phyloP scores from a whole-genome alignment of 176 grass and related monocot species.

The Secale cereale region DNA sequence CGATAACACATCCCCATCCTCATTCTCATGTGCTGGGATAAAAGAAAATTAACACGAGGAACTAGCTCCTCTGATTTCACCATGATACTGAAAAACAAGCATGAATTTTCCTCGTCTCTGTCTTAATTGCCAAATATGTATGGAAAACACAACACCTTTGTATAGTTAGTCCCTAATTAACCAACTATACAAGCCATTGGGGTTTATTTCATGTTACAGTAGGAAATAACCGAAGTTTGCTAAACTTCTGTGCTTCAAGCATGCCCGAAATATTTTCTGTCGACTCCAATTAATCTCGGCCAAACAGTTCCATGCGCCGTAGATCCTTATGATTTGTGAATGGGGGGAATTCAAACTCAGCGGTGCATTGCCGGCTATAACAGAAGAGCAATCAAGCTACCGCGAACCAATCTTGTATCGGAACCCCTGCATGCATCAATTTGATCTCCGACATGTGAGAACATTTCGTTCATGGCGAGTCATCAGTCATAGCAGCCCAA shows the following conservation, averaged over 20 bases:
- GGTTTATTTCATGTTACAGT: background rate
- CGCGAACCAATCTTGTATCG: background rate
- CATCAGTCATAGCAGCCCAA: conserved; percentile 51
- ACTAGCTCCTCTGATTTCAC: too few relatives aligned
- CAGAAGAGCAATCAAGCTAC: background rate
- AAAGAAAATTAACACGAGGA: too few relatives aligned
- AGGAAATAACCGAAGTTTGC: background rate
- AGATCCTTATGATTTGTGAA: background rate
- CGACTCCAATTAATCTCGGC: background rate
- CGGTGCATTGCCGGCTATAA: background rate
- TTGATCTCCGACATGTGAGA: background rate
- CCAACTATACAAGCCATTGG: background rate
- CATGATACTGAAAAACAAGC: too few relatives aligned
- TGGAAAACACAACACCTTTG: background rate
- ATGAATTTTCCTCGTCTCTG: background rate
- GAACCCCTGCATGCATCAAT: background rate
- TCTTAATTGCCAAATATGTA: background rate
- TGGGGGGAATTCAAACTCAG: background rate
- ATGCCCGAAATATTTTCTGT: background rate
- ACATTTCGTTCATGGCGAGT: background rate
- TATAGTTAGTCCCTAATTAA: background rate
- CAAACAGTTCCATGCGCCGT: background rate
- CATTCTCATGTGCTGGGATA: too few relatives aligned
- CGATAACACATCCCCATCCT: too few relatives aligned
- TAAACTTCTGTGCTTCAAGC: background rate